These are phyloP conservation scores for Tylopilus subfusipes DNA, from an alignment of 768 basidiomycete genomes.

Conservation along the genomic window DNA sequence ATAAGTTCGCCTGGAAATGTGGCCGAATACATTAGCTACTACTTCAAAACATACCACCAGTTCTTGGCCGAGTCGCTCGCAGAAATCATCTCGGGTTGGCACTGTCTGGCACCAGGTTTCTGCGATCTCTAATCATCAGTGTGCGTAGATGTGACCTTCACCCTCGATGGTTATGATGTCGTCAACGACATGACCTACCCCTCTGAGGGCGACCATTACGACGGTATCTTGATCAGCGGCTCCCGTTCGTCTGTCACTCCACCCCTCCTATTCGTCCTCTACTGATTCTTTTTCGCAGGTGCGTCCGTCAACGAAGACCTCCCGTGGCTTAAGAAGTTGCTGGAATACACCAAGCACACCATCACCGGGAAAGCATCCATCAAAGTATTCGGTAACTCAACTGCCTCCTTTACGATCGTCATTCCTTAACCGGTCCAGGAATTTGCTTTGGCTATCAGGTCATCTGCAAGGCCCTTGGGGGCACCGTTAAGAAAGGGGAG, in stretches of 20 bases:
- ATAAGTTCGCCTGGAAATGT: constrained; percentile 25
- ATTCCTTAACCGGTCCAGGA: constrained; percentile 25
- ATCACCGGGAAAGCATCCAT: constrained; percentile 49
- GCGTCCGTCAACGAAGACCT: constrained; percentile 69
- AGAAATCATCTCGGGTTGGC: constrained; percentile 12
- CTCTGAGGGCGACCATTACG: constrained; percentile 45
- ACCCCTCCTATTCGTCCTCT: no score
- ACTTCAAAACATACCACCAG: constrained; percentile 46
- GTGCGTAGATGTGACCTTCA: constrained; percentile 34
- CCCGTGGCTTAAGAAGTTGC: constrained; percentile 72
- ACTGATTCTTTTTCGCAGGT: constrained; percentile 37
- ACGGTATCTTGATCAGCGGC: constrained; percentile 76
- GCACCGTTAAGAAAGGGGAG: no score
- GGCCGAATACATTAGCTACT: constrained; percentile 52
- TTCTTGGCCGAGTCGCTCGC: constrained; percentile 40
- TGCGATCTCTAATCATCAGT: not conserved
- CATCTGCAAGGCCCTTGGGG: no score
- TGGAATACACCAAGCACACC: constrained; percentile 52
- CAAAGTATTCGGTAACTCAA: constrained; percentile 62
- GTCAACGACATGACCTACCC: constrained; percentile 62
- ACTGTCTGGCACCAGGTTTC: not conserved
- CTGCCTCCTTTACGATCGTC: not conserved
- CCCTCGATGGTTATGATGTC: constrained; percentile 72
- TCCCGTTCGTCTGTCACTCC: constrained; percentile 53
- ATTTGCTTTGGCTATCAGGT: no score